Conservation (phyloP, 768 basidiomycete species). For the Lactarius deliciosus region DNA sequence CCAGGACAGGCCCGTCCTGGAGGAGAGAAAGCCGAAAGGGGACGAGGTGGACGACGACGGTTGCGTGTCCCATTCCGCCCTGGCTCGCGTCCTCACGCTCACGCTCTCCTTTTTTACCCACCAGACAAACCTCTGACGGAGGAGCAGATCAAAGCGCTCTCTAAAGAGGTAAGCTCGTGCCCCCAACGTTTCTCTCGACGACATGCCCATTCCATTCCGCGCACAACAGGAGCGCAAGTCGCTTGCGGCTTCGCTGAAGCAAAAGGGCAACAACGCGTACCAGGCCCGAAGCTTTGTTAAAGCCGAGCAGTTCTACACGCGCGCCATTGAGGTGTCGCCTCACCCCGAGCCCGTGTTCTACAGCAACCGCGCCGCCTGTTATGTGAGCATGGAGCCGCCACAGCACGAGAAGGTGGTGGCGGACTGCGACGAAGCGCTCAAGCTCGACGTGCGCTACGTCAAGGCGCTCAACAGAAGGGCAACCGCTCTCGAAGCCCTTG, state of each 20-base stretch:
- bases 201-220: background rate
- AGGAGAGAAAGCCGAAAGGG: constrained; percentile 59
- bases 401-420: constrained; percentile 76
- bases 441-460: constrained; percentile 79
- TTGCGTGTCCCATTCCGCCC: constrained; percentile 11
- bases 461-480: constrained; percentile 91
- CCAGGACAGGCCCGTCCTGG: constrained; percentile 72
- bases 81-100: constrained; percentile 21
- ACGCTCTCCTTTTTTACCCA: constrained; percentile 29
- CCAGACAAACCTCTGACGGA: constrained; percentile 47
- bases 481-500: constrained; percentile 76
- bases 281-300: constrained; percentile 55
- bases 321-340: constrained; percentile 70
- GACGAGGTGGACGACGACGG: constrained; percentile 34
- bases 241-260: constrained; percentile 63
- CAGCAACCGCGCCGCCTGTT: constrained; percentile 97
- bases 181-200: background rate
- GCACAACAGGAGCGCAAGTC: constrained; percentile 57
- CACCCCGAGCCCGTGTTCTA: constrained; percentile 90
- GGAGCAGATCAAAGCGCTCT: constrained; percentile 57
- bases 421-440: constrained; percentile 88
- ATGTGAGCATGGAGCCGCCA: constrained; percentile 87
- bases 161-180: constrained; percentile 50
- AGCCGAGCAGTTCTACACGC: constrained; percentile 68
- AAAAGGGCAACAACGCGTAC: constrained; percentile 72